Conservation (phyloP, 2,329 filamentous ascomycete genomes). For the Clathrospora elynae region DNA sequence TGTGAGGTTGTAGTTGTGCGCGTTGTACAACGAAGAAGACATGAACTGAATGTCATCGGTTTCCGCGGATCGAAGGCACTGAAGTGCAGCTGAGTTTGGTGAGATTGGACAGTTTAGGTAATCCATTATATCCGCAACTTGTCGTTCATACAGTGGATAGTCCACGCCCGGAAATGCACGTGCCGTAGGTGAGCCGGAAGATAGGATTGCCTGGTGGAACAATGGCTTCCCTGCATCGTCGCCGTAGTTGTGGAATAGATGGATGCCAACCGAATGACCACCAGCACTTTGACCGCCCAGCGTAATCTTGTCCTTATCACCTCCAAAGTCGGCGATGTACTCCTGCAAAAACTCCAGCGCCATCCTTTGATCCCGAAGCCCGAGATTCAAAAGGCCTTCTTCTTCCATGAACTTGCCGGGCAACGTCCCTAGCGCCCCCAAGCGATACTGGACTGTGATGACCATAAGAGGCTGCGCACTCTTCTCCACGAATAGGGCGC, state of each 20-base stretch:
- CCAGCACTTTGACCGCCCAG: slow-evolving; percentile 51
- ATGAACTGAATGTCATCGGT: slow-evolving; percentile 48
- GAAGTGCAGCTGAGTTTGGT: slow-evolving; percentile 39
- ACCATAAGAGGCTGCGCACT: slow-evolving; percentile 41
- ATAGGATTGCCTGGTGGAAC: slow-evolving; percentile 42
- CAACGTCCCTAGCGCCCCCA: slow-evolving; percentile 43
- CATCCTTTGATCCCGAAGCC: slow-evolving; percentile 37
- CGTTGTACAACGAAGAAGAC: slow-evolving; percentile 48
- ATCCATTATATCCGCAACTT: slow-evolving; percentile 41
- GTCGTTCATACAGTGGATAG: slow-evolving; percentile 37
- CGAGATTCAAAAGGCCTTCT: slow-evolving; percentile 42
- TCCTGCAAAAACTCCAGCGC: slow-evolving; percentile 48
- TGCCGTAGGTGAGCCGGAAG: slow-evolving; percentile 44
- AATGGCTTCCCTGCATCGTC: slow-evolving; percentile 36
- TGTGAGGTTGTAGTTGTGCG: slow-evolving; percentile 49
- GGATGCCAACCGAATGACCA: slow-evolving; percentile 44
- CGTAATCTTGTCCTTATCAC: slow-evolving; percentile 48
- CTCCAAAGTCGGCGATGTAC: slow-evolving; percentile 48
- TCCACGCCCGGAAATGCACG: slow-evolving; percentile 43
- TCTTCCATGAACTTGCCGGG: slow-evolving; percentile 44
- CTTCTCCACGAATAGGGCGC: slow-evolving; percentile 40
- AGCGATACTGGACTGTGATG: slow-evolving; percentile 44
- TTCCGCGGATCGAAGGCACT: slow-evolving; percentile 49
- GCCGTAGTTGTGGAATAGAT: slow-evolving; percentile 47
- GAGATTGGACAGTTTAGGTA: slow-evolving; percentile 33